phyloP scores from a whole-genome alignment of 2,329 filamentous ascomycete species.

The Trichothecium roseum region DNA sequence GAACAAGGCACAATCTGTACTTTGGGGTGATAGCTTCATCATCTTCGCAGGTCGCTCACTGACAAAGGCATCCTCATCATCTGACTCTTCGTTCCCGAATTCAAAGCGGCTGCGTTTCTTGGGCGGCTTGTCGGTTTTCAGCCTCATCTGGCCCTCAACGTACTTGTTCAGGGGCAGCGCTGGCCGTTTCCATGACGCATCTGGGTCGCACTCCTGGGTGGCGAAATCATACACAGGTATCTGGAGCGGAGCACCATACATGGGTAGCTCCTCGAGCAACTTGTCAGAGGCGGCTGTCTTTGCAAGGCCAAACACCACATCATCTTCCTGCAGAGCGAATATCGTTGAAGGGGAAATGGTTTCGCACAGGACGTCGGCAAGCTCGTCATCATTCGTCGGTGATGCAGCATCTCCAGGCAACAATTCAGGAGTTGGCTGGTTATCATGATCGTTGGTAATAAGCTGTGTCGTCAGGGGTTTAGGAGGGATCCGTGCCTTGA shows the following conservation, averaged over 20 bases:
- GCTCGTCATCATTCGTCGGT: slow-evolving; percentile 30
- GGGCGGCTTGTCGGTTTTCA: slow-evolving; percentile 54
- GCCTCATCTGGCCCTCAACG: slow-evolving; percentile 67
- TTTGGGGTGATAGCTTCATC: slow-evolving; percentile 52
- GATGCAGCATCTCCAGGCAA: slow-evolving; percentile 53
- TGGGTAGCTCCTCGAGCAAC: slow-evolving; percentile 68
- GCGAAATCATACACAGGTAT: slow-evolving; percentile 43
- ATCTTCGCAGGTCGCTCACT: slow-evolving; percentile 36
- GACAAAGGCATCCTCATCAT: slow-evolving; percentile 45
- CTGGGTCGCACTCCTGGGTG: slow-evolving; percentile 35
- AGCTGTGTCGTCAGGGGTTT: slow-evolving; percentile 22
- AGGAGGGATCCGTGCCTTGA: slow-evolving; percentile 44
- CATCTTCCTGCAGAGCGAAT: slow-evolving; percentile 72
- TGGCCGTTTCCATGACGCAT: slow-evolving; percentile 64
- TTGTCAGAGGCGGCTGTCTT: slow-evolving; percentile 66
- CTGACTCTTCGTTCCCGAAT: slow-evolving; percentile 64
- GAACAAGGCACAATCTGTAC: slow-evolving; percentile 76
- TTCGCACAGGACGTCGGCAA: slow-evolving; percentile 28
- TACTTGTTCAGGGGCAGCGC: slow-evolving; percentile 80
- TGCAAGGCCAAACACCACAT: slow-evolving; percentile 69
- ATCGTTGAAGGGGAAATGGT: slow-evolving; percentile 64
- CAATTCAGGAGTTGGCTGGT: slow-evolving; percentile 56
- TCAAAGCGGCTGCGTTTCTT: slow-evolving; percentile 74
- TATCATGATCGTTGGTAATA: slow-evolving; percentile 22
- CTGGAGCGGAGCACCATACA: slow-evolving; percentile 59